Percentiles rank a stretch among this genome's conserved stretches.
Evolutionary conservation across 768 basidiomycete species (phyloP).

Genomic region (Russula griseocarnosa): DNA sequence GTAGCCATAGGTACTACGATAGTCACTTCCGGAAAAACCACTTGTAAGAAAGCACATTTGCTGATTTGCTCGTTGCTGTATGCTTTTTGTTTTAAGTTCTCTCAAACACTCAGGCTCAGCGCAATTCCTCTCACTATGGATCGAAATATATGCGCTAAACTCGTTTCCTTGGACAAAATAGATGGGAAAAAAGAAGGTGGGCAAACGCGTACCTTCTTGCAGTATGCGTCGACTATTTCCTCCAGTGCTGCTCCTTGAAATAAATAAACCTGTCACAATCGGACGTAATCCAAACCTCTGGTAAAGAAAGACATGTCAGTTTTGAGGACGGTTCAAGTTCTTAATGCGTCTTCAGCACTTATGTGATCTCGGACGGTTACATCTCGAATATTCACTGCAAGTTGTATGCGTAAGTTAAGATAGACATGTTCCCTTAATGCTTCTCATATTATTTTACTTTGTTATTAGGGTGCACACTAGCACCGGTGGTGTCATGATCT

Average conservation of each 20-base stretch:
- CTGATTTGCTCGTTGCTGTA: too few relatives aligned
- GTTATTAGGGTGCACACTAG: conserved; percentile 58
- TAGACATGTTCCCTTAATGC: not conserved
- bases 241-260: conserved; percentile 56
- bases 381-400: conserved; percentile 75
- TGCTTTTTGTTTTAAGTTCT: too few relatives aligned
- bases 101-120: too few relatives aligned
- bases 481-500: conserved; percentile 68
- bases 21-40: too few relatives aligned
- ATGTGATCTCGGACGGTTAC: conserved; percentile 56
- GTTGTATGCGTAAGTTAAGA: conserved; percentile 64
- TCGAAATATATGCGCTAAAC: conserved; percentile 61
- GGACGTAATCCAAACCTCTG: conserved; percentile 69
- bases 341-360: conserved; percentile 39
- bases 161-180: conserved; percentile 50
- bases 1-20: too few relatives aligned
- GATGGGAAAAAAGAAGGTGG: conserved; percentile 66
- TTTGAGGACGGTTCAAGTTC: not conserved
- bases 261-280: conserved; percentile 61
- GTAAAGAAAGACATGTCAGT: conserved; percentile 37
- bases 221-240: not conserved
- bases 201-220: not conserved
- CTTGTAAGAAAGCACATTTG: too few relatives aligned
- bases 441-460: conserved; percentile 3
- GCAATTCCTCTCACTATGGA: not conserved